phyloP scores from a whole-genome alignment of 495 filamentous ascomycete species.

The Amphirosellinia nigrospora region DNA sequence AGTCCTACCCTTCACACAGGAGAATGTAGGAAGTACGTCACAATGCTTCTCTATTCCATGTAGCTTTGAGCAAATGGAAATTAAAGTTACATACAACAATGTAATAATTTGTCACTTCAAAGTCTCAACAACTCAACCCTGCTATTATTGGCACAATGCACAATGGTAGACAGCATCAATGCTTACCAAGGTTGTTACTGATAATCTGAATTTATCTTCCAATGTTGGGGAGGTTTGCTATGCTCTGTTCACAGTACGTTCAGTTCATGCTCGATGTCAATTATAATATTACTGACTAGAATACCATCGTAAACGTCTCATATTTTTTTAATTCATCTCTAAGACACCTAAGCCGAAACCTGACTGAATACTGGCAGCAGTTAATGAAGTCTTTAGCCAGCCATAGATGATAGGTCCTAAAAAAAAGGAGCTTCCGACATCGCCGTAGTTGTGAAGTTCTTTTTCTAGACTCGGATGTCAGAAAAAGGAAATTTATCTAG shows the following conservation, averaged over 20 bases:
- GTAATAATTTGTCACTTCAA: constrained; percentile 1
- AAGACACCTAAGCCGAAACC: constrained; percentile 2
- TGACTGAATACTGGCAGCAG: background rate
- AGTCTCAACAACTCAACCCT: background rate
- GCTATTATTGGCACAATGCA: constrained; percentile 2
- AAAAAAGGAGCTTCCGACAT: constrained; percentile 9
- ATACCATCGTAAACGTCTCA: background rate
- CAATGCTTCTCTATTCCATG: background rate
- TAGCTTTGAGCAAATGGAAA: background rate
- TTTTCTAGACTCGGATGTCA: constrained; percentile 1
- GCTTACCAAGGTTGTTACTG: background rate
- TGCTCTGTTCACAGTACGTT: background rate
- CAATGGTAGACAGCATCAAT: background rate
- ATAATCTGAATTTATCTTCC: background rate
- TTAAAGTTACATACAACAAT: background rate
- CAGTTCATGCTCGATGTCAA: background rate
- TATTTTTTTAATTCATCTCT: background rate
- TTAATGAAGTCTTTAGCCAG: background rate
- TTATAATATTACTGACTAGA: background rate
- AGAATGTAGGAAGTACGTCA: constrained; percentile 1
- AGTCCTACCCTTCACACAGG: background rate
- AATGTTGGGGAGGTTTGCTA: background rate
- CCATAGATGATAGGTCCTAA: constrained; percentile 13
- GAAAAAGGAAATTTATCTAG: constrained; percentile 1
- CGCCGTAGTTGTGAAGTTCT: background rate